Percentiles rank a stretch among this genome's conserved stretches.
phyloP scores from a whole-genome alignment of 371 early-diverging fungal species.

The Mucor piriformis region DNA sequence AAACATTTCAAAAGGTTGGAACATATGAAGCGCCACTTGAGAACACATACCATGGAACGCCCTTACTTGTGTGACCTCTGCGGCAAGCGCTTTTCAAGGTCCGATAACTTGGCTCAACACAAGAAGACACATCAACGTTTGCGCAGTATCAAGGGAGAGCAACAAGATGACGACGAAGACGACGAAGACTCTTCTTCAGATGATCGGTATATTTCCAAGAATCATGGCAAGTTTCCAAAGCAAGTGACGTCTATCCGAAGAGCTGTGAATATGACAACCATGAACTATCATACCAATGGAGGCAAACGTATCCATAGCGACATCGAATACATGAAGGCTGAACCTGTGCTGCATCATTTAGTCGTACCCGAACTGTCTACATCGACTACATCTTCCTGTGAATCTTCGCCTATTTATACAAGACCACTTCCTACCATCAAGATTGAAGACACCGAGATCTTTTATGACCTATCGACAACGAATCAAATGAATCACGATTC shows the following conservation, averaged over 20 bases:
- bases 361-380: not conserved
- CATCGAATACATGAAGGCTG: not conserved
- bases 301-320: not conserved
- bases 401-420: slow-evolving; percentile 6
- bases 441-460: slow-evolving; percentile 5
- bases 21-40: slow-evolving; percentile 88
- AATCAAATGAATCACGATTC: slow-evolving; percentile 4
- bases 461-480: slow-evolving; percentile 2
- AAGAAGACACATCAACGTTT: slow-evolving; percentile 62
- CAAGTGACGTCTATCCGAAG: too few relatives aligned
- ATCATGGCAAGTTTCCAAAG: too few relatives aligned
- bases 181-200: not conserved
- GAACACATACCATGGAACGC: slow-evolving; percentile 80
- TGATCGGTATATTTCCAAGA: too few relatives aligned
- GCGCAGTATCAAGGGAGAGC: slow-evolving; percentile 5
- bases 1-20: slow-evolving; percentile 79
- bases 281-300: too few relatives aligned
- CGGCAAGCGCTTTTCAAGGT: slow-evolving; percentile 77
- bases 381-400: slow-evolving; percentile 3
- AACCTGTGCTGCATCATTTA: not conserved
- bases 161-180: slow-evolving; percentile 10
- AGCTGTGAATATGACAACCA: too few relatives aligned
- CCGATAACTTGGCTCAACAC: slow-evolving; percentile 72
- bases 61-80: slow-evolving; percentile 77
- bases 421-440: slow-evolving; percentile 1